These are phyloP conservation scores for Albugo laibachii DNA, from an alignment of 352 stramenopile genomes.

Conservation along the genomic window DNA sequence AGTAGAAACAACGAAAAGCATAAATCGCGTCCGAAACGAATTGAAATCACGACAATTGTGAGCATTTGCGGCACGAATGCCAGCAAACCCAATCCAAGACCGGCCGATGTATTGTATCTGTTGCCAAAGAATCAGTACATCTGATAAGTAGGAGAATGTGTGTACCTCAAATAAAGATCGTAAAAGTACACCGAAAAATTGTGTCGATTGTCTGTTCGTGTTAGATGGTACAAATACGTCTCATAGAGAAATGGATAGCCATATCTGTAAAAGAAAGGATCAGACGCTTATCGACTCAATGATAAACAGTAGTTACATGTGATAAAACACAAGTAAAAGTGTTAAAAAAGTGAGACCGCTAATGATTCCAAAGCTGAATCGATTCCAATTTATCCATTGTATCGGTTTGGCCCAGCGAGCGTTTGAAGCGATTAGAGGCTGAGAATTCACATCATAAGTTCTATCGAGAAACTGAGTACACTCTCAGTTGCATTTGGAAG, in stretches of 20 bases:
- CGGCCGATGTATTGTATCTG: conserved; percentile 62
- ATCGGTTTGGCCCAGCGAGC: conserved; percentile 14
- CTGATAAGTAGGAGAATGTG: neutral
- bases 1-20: conserved; percentile 90
- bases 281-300: neutral
- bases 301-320: conserved; percentile 27
- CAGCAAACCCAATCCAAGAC: conserved; percentile 52
- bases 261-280: conserved; percentile 20
- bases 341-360: conserved; percentile 69
- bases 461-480: conserved; percentile 38
- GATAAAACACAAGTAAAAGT: conserved; percentile 72
- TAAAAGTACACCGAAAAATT: conserved; percentile 99
- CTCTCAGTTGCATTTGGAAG: neutral
- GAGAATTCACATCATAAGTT: conserved; percentile 9
- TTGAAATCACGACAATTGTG: conserved; percentile 51
- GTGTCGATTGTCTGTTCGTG: conserved; percentile 95
- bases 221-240: conserved; percentile 97
- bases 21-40: conserved; percentile 67
- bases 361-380: conserved; percentile 79
- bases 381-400: conserved; percentile 38
- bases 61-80: conserved; percentile 73
- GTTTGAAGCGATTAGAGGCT: neutral
- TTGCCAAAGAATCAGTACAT: neutral
- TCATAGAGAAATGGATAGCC: conserved; percentile 90
- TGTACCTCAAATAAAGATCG: conserved; percentile 90